These are phyloP conservation scores for Epichloe gansuensis DNA, from an alignment of 2,329 filamentous ascomycete genomes.

Conservation along the genomic window DNA sequence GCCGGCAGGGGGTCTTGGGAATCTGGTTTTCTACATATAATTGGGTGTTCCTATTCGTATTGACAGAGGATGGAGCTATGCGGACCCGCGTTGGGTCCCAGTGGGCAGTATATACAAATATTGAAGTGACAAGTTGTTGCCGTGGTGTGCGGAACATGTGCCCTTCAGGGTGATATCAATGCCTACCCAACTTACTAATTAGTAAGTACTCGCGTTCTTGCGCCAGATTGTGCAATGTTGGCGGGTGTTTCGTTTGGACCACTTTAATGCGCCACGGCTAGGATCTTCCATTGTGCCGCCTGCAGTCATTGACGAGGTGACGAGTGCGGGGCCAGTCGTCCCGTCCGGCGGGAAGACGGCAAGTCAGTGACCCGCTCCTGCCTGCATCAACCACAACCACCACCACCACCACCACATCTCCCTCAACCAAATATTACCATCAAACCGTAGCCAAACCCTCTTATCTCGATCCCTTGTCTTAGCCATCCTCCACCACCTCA, in stretches of 20 bases:
- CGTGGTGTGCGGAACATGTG: too few relatives aligned
- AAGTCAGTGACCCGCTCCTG: slow-evolving; percentile 1
- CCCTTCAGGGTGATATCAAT: too few relatives aligned
- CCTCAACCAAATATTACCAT: neutral
- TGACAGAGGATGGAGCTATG: neutral
- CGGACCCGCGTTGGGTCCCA: too few relatives aligned
- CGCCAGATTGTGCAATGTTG: neutral
- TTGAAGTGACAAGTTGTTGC: too few relatives aligned
- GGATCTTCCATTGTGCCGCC: neutral
- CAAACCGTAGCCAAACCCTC: too few relatives aligned
- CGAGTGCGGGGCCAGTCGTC: too few relatives aligned
- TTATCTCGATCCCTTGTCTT: neutral
- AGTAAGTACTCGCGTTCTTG: too few relatives aligned
- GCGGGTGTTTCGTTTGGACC: neutral
- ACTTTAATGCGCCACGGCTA: neutral
- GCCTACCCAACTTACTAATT: too few relatives aligned
- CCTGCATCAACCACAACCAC: neutral
- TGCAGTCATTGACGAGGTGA: too few relatives aligned
- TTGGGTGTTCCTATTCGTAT: neutral
- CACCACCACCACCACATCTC: neutral
- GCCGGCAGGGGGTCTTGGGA: neutral
- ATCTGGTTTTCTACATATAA: neutral
- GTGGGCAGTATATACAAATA: too few relatives aligned
- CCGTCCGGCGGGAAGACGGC: neutral
- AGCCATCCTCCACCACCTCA: neutral